Evolutionary conservation across 2,329 filamentous ascomycete genomes (phyloP).

Genomic region (Sordariomycetes sp.): DNA sequence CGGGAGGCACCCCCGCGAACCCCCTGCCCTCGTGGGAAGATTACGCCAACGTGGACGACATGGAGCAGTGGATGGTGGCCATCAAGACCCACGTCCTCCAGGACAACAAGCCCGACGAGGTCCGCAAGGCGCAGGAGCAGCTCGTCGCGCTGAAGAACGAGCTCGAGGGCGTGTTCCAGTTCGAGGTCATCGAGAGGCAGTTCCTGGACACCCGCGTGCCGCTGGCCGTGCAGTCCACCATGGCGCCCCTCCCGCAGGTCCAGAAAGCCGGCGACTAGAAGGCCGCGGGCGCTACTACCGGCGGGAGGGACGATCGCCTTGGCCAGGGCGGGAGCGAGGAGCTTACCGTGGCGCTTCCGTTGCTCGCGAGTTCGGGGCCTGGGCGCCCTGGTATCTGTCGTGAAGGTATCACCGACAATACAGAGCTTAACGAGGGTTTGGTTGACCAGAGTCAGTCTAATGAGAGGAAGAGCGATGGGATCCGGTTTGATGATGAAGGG

Average conservation of each 20-base stretch:
- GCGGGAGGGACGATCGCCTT: not conserved
- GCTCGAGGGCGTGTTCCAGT: constrained; percentile 41
- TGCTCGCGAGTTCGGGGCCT: no score
- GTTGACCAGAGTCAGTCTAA: no score
- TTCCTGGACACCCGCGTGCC: constrained; percentile 40
- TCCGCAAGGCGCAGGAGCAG: constrained; percentile 42
- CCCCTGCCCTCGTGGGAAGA: constrained; percentile 34
- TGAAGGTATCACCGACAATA: no score
- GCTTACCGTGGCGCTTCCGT: no score
- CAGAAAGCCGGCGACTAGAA: constrained; percentile 9
- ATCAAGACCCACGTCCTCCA: constrained; percentile 43
- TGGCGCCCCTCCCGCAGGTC: constrained; percentile 17
- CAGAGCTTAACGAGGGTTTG: no score
- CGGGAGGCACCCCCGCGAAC: constrained; percentile 9
- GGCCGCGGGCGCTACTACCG: not conserved
- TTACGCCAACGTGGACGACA: constrained; percentile 35
- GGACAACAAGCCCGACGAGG: constrained; percentile 46
- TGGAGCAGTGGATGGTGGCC: constrained; percentile 42
- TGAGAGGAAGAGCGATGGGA: no score
- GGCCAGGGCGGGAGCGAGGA: no score
- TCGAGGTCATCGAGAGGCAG: constrained; percentile 38
- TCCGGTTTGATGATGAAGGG: no score
- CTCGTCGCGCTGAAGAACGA: constrained; percentile 33
- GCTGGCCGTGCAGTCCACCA: constrained; percentile 23
- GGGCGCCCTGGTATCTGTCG: no score